A percentile compares a stretch with the other conserved stretches of the same genome.
phyloP scores from a whole-genome alignment of 1,284 basidiomycete genomes.

The Chondrostereum purpureum region DNA sequence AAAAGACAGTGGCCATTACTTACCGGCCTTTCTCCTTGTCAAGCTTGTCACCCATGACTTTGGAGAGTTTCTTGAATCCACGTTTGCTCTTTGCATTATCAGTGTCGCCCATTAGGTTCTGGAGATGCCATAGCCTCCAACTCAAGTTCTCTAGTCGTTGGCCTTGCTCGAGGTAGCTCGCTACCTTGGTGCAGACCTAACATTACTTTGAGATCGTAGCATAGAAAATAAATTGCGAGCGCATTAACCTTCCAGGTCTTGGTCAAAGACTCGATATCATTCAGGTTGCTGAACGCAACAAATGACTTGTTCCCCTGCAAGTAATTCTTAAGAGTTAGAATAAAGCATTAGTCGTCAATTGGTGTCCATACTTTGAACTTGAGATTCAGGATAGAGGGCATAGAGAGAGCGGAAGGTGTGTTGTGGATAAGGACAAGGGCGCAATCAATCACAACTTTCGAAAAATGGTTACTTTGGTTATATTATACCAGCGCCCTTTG shows the following conservation, averaged over 20 bases:
- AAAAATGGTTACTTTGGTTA: too few relatives aligned
- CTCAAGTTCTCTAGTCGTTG: slow-evolving; percentile 81
- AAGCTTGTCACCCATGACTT: slow-evolving; percentile 78
- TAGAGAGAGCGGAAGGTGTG: too few relatives aligned
- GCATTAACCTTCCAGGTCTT: slow-evolving; percentile 72
- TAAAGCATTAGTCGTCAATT: too few relatives aligned
- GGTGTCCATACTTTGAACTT: slow-evolving; percentile 3
- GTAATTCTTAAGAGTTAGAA: too few relatives aligned
- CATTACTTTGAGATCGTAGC: slow-evolving; percentile 2
- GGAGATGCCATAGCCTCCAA: slow-evolving; percentile 83
- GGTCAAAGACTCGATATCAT: slow-evolving; percentile 73
- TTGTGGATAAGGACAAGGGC: neutral
- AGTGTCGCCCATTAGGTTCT: slow-evolving; percentile 79
- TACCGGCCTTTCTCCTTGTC: slow-evolving; percentile 83
- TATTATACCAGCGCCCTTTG: too few relatives aligned
- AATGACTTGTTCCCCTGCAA: slow-evolving; percentile 32
- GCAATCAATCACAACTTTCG: neutral
- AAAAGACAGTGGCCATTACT: slow-evolving; percentile 33
- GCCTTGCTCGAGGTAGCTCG: slow-evolving; percentile 79
- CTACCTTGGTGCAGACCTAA: slow-evolving; percentile 79
- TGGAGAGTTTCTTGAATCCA: slow-evolving; percentile 80
- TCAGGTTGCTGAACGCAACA: slow-evolving; percentile 80
- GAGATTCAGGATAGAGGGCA: slow-evolving; percentile 4
- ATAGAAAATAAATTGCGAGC: slow-evolving; percentile 11
- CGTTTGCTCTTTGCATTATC: slow-evolving; percentile 81